These are phyloP conservation scores for Biscutella auriculata DNA, from an alignment of 441 rosid genomes.

Conservation along the genomic window DNA sequence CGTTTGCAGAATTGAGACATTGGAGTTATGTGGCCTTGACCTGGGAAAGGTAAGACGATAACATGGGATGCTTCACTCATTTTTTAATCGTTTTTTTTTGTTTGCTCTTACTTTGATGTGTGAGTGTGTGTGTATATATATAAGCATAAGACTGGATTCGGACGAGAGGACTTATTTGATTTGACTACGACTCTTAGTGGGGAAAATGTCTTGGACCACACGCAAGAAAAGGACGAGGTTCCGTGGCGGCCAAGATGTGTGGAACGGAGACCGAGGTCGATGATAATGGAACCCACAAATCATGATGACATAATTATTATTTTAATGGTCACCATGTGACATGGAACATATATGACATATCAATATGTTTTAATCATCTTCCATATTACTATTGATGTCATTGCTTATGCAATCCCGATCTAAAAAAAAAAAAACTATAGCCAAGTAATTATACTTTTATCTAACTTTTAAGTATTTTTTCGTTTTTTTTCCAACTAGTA, in stretches of 20 bases:
- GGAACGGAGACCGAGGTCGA: constrained; percentile 15
- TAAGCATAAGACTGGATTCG: not conserved
- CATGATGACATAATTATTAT: not conserved
- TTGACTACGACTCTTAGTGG: constrained; percentile 4
- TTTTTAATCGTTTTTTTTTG: not conserved
- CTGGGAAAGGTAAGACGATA: constrained; percentile 29
- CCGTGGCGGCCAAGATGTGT: constrained; percentile 22
- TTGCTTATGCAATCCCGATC: constrained; percentile 10
- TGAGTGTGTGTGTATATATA: constrained; percentile 2
- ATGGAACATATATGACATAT: not conserved
- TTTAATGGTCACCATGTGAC: constrained; percentile 6
- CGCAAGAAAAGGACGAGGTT: not conserved
- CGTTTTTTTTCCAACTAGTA: no score
- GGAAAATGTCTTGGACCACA: not conserved
- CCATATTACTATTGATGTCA: constrained; percentile 13
- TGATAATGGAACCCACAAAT: constrained; percentile 6
- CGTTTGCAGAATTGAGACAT: constrained; percentile 49
- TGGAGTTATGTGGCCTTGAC: constrained; percentile 54
- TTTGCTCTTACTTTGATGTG: not conserved
- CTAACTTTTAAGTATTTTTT: no score
- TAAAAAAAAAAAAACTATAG: not conserved
- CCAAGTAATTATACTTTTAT: not conserved
- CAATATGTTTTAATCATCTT: constrained; percentile 1
- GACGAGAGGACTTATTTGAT: constrained; percentile 2
- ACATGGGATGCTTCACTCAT: constrained; percentile 22